Evolutionary conservation across 2,329 filamentous ascomycete species (phyloP).

Genomic region (Claviceps monticola): DNA sequence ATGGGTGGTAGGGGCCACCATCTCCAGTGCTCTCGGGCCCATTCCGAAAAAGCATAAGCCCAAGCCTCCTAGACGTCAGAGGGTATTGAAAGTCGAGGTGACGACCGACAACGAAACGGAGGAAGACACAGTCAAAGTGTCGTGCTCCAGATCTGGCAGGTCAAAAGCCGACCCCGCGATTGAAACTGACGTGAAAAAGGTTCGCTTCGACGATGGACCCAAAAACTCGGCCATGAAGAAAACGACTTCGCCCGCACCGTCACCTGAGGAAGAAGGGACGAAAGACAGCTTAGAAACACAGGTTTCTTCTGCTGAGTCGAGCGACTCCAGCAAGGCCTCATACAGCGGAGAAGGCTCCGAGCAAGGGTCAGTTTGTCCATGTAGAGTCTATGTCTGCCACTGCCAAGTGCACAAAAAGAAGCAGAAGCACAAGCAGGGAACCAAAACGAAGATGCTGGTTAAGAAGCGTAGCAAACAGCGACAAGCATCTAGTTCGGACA

Average conservation of each 20-base stretch:
- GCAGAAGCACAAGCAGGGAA: neutral
- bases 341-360: conserved; percentile 19
- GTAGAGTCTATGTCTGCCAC: conserved; percentile 12
- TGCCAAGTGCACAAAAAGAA: neutral
- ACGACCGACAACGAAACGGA: conserved; percentile 39
- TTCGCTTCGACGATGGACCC: conserved; percentile 25
- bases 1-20: conserved; percentile 26
- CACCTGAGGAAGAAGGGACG: neutral
- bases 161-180: conserved; percentile 2
- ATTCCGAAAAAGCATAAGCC: conserved; percentile 13
- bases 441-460: conserved; percentile 2
- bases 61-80: conserved; percentile 13
- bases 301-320: conserved; percentile 7
- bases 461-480: conserved; percentile 5
- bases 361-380: conserved; percentile 20
- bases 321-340: conserved; percentile 8
- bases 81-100: conserved; percentile 27
- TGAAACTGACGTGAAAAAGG: conserved; percentile 22
- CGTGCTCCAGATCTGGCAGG: conserved; percentile 29
- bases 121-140: conserved; percentile 33
- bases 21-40: conserved; percentile 16
- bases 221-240: conserved; percentile 26
- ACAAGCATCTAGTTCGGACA: neutral
- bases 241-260: conserved; percentile 8
- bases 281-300: conserved; percentile 6